Evolutionary conservation across 2,329 filamentous ascomycete genomes (phyloP).

Genomic region (Exophiala spinifera): DNA sequence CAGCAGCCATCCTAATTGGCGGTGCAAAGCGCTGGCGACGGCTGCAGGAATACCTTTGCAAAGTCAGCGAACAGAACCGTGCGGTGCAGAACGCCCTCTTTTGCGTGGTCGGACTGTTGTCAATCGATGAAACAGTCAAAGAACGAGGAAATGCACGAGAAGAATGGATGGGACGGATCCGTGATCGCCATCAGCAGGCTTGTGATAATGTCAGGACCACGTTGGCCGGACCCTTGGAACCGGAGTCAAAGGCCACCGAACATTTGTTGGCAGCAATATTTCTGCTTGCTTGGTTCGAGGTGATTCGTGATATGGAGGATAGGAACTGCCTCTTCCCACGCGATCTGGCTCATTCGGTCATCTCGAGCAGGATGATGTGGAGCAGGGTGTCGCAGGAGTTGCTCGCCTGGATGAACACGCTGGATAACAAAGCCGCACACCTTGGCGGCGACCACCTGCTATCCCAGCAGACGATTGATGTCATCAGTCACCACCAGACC

Average conservation of each 20-base stretch:
- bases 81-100: background rate
- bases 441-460: conserved; percentile 3
- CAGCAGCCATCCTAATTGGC: conserved; percentile 1
- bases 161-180: background rate
- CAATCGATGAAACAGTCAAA: background rate
- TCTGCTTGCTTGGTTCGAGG: conserved; percentile 7
- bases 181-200: background rate
- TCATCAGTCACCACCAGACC: background rate
- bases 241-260: background rate
- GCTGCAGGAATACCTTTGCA: background rate
- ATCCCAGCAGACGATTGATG: background rate
- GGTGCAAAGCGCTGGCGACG: conserved; percentile 1
- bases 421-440: conserved; percentile 11
- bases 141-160: background rate
- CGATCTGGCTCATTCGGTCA: conserved; percentile 1
- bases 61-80: background rate
- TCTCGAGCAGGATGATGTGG: background rate
- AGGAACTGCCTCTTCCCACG: conserved; percentile 1
- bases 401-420: background rate
- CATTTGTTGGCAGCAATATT: background rate
- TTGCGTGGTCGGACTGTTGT: background rate
- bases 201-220: background rate
- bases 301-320: background rate
- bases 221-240: background rate
- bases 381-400: background rate